Evolutionary conservation across 1,284 basidiomycete species (phyloP), one percentile per base, ranked within the genome.

Genomic region (Microbotryum lychnidis-dioicae): DNA sequence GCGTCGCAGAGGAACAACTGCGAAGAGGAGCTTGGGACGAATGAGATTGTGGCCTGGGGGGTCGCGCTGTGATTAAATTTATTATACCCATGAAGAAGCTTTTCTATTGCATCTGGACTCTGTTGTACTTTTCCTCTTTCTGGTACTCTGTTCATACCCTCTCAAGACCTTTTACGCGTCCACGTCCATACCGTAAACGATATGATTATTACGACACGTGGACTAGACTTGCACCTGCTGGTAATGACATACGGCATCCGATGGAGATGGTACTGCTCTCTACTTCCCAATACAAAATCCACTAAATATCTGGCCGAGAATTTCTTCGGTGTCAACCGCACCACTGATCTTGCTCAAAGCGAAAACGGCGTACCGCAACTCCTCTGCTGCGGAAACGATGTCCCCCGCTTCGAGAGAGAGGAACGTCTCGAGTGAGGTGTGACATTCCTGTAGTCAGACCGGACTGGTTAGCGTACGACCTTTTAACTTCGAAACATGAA

Each of bases 271-370:
- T 8, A 54, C 12, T 16, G 3, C 50, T 23, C 9, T 48, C 61
- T 58, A 72, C 56, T 72, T 73, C 10, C 89, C 89, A 61, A 91
- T 89, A 72, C 89, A 91, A 74, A 91, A 91, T 58, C 87, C 85
- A 42, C 80, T 79, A 73, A 93, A 93, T 44, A 93, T 81, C 44
- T 81, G 81, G 62, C 91, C 89, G 23, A 93, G 74, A 9, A 92
- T 79, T 64, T 91, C 87, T 70, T 93, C 86, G 33, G 85, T 81
- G 56, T 84, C 82, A 63, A 88, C 82, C 27, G 79, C 72, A 2
- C 90, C 89, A 5, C 86, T 85, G 20, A 92, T 82, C 62, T 83
- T 83, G 2, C 88, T 89, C n/a, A 93, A 79, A 7, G 87, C 83
- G 60, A 82, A 81, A 0, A 87, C 85, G 4, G 89, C 90, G 72